These are phyloP conservation scores for Penicillium sp. DNA, from an alignment of 2,329 filamentous ascomycete species.

Conservation along the genomic window DNA sequence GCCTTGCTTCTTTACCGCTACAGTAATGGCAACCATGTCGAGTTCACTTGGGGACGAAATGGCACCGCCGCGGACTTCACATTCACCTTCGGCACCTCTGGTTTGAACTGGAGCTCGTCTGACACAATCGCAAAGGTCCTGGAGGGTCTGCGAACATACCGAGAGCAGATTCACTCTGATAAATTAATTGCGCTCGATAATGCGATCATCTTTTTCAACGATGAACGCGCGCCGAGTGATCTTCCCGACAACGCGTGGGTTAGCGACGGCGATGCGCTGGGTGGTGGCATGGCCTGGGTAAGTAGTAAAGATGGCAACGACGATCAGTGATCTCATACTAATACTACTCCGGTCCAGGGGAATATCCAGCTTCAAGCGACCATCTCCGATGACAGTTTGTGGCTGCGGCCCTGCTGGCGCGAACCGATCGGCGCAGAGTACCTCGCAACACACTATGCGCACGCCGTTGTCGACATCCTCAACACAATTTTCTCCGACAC, in stretches of 20 bases:
- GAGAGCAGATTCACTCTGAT: conserved; percentile 4
- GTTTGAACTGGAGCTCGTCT: conserved; percentile 1
- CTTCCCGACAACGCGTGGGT: conserved; percentile 10
- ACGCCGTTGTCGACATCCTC: conserved; percentile 12
- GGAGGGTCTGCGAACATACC: conserved; percentile 2
- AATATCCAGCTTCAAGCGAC: conserved; percentile 15
- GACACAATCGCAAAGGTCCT: not conserved
- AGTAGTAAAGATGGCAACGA: not conserved
- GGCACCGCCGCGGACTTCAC: conserved; percentile 8
- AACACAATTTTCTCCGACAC: conserved; percentile 6
- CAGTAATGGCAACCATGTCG: conserved; percentile 11
- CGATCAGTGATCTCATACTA: not conserved
- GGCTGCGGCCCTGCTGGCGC: conserved; percentile 14
- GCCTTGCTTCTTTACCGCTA: conserved; percentile 10
- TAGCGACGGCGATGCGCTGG: conserved; percentile 12
- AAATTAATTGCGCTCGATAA: conserved; percentile 3
- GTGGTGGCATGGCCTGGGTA: conserved; percentile 13
- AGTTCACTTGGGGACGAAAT: conserved; percentile 14
- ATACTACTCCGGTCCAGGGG: not conserved
- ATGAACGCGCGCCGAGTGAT: conserved; percentile 11
- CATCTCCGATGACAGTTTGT: conserved; percentile 10
- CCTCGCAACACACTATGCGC: conserved; percentile 12
- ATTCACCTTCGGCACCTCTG: conserved; percentile 4
- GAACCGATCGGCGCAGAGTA: conserved; percentile 13
- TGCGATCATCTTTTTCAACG: conserved; percentile 11